phyloP scores from a whole-genome alignment of 2,329 filamentous ascomycete genomes.

The Apiospora aurea region DNA sequence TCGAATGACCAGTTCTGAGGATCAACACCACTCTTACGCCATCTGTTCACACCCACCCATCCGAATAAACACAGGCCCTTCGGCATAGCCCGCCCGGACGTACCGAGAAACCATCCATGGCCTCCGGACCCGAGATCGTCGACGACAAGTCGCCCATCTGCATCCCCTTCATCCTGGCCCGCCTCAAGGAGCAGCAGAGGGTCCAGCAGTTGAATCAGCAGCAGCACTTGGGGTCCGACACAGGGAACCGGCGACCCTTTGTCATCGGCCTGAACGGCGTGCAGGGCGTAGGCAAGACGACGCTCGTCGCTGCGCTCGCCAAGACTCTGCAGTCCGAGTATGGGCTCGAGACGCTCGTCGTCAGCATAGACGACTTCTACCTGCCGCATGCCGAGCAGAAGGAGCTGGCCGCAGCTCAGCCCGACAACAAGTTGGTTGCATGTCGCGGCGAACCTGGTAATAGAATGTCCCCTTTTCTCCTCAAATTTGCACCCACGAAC shows the following conservation, averaged over 20 bases:
- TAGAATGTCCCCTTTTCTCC: neutral
- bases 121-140: constrained; percentile 50
- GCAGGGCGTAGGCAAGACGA: constrained; percentile 93
- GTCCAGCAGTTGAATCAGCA: constrained; percentile 32
- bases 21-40: neutral
- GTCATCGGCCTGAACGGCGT: constrained; percentile 90
- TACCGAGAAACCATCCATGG: neutral
- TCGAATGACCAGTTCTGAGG: neutral
- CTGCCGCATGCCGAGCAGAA: constrained; percentile 74
- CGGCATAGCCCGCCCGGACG: neutral
- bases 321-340: constrained; percentile 61
- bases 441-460: constrained; percentile 82
- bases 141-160: constrained; percentile 83
- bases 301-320: constrained; percentile 75
- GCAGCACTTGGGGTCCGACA: neutral
- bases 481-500: too few species aligned
- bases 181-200: constrained; percentile 58
- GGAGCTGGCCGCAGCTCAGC: constrained; percentile 68
- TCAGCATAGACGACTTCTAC: constrained; percentile 92
- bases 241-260: constrained; percentile 63
- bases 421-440: constrained; percentile 77
- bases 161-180: constrained; percentile 76
- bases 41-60: neutral
- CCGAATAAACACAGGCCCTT: neutral
- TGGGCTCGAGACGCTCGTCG: constrained; percentile 70